phyloP scores from a whole-genome alignment of 1,284 basidiomycete species.

The Trichosporon sp. region DNA sequence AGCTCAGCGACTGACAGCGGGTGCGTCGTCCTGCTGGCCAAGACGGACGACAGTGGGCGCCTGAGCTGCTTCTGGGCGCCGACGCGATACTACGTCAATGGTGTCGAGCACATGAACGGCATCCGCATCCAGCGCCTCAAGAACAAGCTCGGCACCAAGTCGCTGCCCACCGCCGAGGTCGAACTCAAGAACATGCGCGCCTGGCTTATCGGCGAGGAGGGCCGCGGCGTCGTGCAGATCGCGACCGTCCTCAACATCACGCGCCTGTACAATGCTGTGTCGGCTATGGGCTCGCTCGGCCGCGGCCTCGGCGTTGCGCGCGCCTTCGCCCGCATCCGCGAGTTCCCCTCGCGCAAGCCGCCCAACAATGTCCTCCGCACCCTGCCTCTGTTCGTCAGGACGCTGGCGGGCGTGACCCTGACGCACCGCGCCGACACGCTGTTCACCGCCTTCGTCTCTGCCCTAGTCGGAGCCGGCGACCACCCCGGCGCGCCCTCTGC shows the following conservation, averaged over 20 bases:
- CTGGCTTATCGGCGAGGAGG: conserved; percentile 66
- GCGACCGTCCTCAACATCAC: conserved; percentile 75
- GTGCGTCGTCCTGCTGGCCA: conserved; percentile 29
- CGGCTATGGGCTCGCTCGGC: conserved; percentile 64
- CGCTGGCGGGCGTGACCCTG: conserved; percentile 65
- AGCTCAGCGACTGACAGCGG: conserved; percentile 71
- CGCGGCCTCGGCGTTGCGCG: conserved; percentile 67
- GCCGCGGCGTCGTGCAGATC: conserved; percentile 70
- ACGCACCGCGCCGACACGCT: conserved; percentile 69
- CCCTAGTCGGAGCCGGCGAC: conserved; percentile 67
- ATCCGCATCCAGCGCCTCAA: conserved; percentile 74
- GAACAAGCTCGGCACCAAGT: conserved; percentile 76
- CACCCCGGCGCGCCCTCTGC: conserved; percentile 58
- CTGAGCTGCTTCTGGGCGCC: conserved; percentile 66
- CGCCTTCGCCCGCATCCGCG: conserved; percentile 65
- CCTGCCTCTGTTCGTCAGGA: conserved; percentile 63
- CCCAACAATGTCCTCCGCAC: conserved; percentile 60
- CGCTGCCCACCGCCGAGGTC: conserved; percentile 76
- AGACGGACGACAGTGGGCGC: conserved; percentile 58
- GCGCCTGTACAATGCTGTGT: conserved; percentile 67
- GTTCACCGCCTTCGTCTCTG: conserved; percentile 64
- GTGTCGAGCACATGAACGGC: conserved; percentile 63
- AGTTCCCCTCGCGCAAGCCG: conserved; percentile 56
- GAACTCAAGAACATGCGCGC: conserved; percentile 66
- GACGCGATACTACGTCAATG: conserved; percentile 60